Evolutionary conservation across 148 eudicot species (phyloP), one percentile per base, ranked within the genome.

Genomic region (Fallopia convolvulus): DNA sequence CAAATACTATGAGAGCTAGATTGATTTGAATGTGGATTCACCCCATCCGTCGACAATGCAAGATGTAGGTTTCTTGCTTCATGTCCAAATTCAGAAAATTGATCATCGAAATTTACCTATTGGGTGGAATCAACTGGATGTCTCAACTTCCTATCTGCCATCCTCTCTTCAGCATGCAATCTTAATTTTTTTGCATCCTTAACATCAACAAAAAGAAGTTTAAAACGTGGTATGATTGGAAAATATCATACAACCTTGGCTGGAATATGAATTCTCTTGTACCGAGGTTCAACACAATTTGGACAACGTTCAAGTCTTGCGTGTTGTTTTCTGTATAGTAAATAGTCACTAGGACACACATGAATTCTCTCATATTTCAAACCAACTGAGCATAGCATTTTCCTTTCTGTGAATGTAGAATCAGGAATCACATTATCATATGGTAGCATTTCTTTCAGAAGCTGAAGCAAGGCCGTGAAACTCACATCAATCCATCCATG

Each of bases 21-120:
- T 15, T 40, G 49, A 56, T 6, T 5, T 12, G 56, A 70, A 6
- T 23, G 70, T 23, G 79, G 77, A 39, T 74, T 81, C 26, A 79
- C 44, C 20, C 83, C 85, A 56, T 86, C 85, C 1, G 76, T 52
- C 14, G 78, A 63, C 12, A 83, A 72, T 9, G 80, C 83, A 65
- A 83, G 75, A 15, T 78, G 56, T 3, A 81, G 74, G 55, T 79
- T 83, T 6, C 76, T 42, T 40, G 70, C 3, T 18, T 86, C 85
- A 50, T 1, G 5, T 1, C 56, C 41, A 75, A 83, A 83, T 1
- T 73, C 18, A 53, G 80, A 70, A 18, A 53, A 33, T 1, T 3
- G 5, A 18, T 0, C 8, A 61, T 82, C 77, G n/a, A 84, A 60
- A 18, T 30, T 13, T 36, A 74, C 78, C 85, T 87, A 82, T 6